phyloP scores from a whole-genome alignment of 148 eudicot species.

The Chenopodium berlandieri region DNA sequence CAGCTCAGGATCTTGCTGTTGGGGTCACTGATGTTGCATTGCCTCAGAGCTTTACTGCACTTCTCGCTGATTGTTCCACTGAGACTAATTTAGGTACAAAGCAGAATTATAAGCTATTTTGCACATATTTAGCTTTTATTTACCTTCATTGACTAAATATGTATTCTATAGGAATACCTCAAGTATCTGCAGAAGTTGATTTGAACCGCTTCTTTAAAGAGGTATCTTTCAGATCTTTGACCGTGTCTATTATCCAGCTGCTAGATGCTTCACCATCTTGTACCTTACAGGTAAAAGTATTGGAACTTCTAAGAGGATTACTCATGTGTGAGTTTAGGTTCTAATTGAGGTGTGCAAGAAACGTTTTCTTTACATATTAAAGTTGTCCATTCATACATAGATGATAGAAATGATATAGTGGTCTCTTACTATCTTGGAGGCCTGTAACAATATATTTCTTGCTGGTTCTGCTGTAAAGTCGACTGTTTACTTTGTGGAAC shows the following conservation, averaged over 20 bases:
- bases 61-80: slow-evolving; percentile 11
- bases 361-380: not conserved
- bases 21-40: slow-evolving; percentile 10
- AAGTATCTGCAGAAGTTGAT: slow-evolving; percentile 15
- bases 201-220: slow-evolving; percentile 10
- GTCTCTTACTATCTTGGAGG: not conserved
- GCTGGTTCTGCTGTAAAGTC: not conserved
- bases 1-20: slow-evolving; percentile 10
- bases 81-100: slow-evolving; percentile 22
- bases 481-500: not conserved
- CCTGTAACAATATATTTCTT: not conserved
- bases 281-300: not conserved
- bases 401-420: not conserved
- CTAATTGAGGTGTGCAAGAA: not conserved
- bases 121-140: not conserved
- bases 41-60: slow-evolving; percentile 25
- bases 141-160: not conserved
- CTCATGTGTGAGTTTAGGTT: not conserved
- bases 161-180: slow-evolving; percentile 15
- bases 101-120: not conserved
- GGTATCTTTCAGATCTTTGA: slow-evolving; percentile 20
- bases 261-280: not conserved
- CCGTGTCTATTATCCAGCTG: not conserved
- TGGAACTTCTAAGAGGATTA: not conserved
- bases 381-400: not conserved